phyloP scores from a whole-genome alignment of 805 yeast genomes.

The Barnettozyma siamensis region DNA sequence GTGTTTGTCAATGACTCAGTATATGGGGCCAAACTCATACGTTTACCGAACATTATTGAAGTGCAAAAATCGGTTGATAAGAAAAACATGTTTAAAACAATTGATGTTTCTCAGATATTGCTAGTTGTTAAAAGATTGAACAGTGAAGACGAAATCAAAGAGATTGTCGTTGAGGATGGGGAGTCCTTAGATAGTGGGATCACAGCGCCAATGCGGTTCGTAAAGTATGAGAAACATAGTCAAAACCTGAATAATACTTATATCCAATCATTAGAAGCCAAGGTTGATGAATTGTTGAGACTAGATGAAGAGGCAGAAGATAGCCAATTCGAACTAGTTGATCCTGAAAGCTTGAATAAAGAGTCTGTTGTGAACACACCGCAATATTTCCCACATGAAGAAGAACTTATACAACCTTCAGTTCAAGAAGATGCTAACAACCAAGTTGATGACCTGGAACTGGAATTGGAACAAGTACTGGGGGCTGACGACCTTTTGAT shows the following conservation, averaged over 20 bases:
- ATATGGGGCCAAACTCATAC: conserved; percentile 82
- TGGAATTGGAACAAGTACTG: conserved; percentile 53
- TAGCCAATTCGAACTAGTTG: conserved; percentile 68
- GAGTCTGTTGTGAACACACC: conserved; percentile 21
- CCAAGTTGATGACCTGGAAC: conserved; percentile 41
- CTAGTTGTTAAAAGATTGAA: conserved; percentile 57
- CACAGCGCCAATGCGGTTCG: conserved; percentile 72
- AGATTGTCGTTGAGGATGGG: conserved; percentile 30
- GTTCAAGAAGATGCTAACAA: conserved; percentile 8
- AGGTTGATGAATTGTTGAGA: conserved; percentile 69
- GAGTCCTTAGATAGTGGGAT: conserved; percentile 58
- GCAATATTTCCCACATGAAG: conserved; percentile 10
- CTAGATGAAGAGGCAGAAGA: conserved; percentile 83
- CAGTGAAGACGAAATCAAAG: conserved; percentile 42
- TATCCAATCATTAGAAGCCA: conserved; percentile 70
- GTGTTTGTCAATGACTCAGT: conserved; percentile 61
- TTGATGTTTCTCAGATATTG: conserved; percentile 82
- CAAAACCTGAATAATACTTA: conserved; percentile 64
- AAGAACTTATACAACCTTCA: conserved; percentile 1
- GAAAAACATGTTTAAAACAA: conserved; percentile 80
- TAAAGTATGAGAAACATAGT: conserved; percentile 63
- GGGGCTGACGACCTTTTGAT: conserved; percentile 20
- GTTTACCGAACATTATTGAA: conserved; percentile 84
- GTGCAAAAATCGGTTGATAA: conserved; percentile 83
- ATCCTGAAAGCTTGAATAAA: conserved; percentile 35